phyloP scores from a whole-genome alignment of 2,329 filamentous ascomycete species.

The Aspergillus ochraceus region DNA sequence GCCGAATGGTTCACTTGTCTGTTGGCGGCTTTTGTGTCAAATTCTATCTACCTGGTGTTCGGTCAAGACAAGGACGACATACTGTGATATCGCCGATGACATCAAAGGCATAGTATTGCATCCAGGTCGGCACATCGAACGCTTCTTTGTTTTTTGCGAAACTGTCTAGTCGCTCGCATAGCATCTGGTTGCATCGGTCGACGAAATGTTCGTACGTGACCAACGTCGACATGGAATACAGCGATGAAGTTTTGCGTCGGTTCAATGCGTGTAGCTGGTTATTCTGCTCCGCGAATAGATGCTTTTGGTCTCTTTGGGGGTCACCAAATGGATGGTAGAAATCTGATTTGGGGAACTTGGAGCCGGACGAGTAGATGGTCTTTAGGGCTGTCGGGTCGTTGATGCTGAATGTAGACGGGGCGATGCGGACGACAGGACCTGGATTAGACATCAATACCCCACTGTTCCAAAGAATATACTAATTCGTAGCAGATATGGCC shows the following conservation, averaged over 20 bases:
- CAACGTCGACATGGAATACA: constrained; percentile 16
- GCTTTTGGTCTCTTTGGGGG: neutral
- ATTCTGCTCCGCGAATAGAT: constrained; percentile 8
- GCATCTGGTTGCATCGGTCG: constrained; percentile 10
- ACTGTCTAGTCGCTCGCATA: neutral
- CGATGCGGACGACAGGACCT: constrained; percentile 40
- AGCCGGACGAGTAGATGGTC: constrained; percentile 16
- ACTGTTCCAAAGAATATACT: neutral
- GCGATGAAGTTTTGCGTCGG: constrained; percentile 12
- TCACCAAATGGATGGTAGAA: constrained; percentile 17
- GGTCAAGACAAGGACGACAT: constrained; percentile 3
- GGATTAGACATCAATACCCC: too few species aligned
- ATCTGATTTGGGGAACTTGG: constrained; percentile 16
- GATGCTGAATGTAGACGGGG: constrained; percentile 36
- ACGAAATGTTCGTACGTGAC: constrained; percentile 16
- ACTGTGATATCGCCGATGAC: constrained; percentile 15
- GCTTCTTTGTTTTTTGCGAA: neutral
- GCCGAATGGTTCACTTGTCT: constrained; percentile 1
- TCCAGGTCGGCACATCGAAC: constrained; percentile 7
- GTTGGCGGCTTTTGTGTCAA: constrained; percentile 20
- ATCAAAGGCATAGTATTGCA: constrained; percentile 28
- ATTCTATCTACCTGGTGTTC: neutral
- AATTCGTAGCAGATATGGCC: neutral
- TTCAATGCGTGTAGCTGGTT: constrained; percentile 6
- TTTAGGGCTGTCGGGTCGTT: constrained; percentile 27